Evolutionary conservation across 2,329 filamentous ascomycete species (phyloP).

Genomic region (Ophiosphaerella narmari): DNA sequence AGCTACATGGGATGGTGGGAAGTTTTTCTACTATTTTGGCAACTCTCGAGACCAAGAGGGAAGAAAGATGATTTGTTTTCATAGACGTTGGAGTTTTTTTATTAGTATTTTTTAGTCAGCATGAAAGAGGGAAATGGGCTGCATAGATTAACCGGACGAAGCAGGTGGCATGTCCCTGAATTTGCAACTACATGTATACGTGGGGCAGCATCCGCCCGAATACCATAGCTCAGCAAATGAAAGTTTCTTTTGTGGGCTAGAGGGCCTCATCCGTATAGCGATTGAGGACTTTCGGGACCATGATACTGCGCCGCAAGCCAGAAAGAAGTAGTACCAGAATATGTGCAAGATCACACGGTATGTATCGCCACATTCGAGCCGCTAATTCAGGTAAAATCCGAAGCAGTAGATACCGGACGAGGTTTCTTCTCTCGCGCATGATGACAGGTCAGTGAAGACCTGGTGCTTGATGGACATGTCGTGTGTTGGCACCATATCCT

Average conservation of each 20-base stretch:
- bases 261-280: not conserved
- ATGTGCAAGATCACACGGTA: constrained; percentile 3
- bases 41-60: too few species aligned
- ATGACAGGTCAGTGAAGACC: constrained; percentile 51
- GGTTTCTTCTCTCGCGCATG: constrained; percentile 52
- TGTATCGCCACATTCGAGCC: constrained; percentile 58
- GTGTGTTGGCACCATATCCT: constrained; percentile 41
- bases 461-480: constrained; percentile 40
- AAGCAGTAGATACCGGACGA: constrained; percentile 59
- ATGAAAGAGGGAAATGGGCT: too few species aligned
- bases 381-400: constrained; percentile 55
- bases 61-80: too few species aligned
- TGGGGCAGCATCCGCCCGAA: too few species aligned
- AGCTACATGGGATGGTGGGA: too few species aligned
- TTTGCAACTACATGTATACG: too few species aligned
- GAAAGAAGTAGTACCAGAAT: not conserved
- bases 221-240: too few species aligned
- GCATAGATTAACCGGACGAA: too few species aligned
- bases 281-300: not conserved
- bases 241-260: not conserved
- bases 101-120: too few species aligned
- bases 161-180: too few species aligned
- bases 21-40: too few species aligned
- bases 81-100: too few species aligned
- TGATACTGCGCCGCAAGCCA: not conserved